phyloP scores from a whole-genome alignment of 31 red algal species.

The Odonthalia washingtoniensis region DNA sequence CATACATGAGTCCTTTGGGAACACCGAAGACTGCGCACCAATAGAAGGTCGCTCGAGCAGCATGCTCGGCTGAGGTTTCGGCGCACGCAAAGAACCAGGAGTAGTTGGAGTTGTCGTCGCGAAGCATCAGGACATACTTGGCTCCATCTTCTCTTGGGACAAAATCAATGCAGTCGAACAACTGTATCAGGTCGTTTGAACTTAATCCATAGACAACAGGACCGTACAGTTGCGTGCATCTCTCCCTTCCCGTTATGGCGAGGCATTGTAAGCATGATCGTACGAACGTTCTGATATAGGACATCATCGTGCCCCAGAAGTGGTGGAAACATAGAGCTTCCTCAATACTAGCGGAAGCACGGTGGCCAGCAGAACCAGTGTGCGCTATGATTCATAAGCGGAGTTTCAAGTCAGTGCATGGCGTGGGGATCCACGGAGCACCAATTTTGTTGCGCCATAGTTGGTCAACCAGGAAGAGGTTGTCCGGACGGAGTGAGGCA shows the following conservation, averaged over 20 bases:
- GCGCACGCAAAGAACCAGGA: constrained; percentile 8
- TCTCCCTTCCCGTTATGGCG: background rate
- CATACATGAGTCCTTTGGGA: constrained; percentile 6
- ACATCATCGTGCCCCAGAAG: background rate
- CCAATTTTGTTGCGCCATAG: background rate
- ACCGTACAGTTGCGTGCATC: background rate
- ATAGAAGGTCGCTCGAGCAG: background rate
- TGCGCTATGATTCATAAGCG: constrained; percentile 4
- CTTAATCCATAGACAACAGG: background rate
- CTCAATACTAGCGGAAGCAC: background rate
- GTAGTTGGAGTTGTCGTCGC: background rate
- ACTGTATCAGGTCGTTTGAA: background rate
- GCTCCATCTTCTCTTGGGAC: background rate
- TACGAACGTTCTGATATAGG: background rate
- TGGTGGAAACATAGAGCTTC: background rate
- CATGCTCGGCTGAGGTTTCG: background rate
- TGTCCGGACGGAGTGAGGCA: background rate
- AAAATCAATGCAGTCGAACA: background rate
- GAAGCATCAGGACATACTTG: constrained; percentile 19
- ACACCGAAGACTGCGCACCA: constrained; percentile 9
- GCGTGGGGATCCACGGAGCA: background rate
- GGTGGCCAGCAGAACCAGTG: constrained; percentile 10
- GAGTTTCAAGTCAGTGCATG: background rate
- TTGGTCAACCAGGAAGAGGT: no score
- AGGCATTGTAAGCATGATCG: background rate